Percentiles rank a stretch among this genome's conserved stretches.
These are phyloP conservation scores for Heliocybe sulcata DNA, from an alignment of 1,284 basidiomycete species.

Conservation along the genomic window DNA sequence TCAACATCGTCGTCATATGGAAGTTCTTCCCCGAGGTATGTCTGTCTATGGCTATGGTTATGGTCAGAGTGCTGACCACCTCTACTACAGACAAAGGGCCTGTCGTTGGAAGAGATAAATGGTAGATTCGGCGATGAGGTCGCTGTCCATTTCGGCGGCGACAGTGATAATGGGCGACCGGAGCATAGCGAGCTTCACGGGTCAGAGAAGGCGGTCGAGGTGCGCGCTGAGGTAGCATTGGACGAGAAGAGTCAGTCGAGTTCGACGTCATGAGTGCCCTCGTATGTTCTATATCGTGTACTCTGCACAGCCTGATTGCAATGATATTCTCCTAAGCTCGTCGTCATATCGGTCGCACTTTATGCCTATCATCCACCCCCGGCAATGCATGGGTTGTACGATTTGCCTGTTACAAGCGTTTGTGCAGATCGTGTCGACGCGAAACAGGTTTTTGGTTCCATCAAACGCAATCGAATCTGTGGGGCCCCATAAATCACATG, in stretches of 20 bases:
- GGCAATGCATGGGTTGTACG: no score
- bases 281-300: no score
- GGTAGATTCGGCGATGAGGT: conserved; percentile 62
- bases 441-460: not conserved
- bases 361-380: no score
- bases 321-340: no score
- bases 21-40: conserved; percentile 7
- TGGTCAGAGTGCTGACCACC: not conserved
- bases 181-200: not conserved
- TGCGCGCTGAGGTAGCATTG: not conserved
- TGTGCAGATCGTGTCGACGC: not conserved
- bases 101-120: conserved; percentile 73
- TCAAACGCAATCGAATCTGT: not conserved
- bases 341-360: no score
- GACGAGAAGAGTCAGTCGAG: not conserved
- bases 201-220: not conserved
- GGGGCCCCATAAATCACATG: not conserved
- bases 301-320: no score
- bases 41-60: not conserved
- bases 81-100: conserved; percentile 72
- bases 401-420: no score
- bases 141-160: not conserved
- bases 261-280: no score
- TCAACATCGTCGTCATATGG: conserved; percentile 7
- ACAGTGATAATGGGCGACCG: not conserved